phyloP scores from a whole-genome alignment of 805 yeast species.

The Kodamaea lidongshanica region DNA sequence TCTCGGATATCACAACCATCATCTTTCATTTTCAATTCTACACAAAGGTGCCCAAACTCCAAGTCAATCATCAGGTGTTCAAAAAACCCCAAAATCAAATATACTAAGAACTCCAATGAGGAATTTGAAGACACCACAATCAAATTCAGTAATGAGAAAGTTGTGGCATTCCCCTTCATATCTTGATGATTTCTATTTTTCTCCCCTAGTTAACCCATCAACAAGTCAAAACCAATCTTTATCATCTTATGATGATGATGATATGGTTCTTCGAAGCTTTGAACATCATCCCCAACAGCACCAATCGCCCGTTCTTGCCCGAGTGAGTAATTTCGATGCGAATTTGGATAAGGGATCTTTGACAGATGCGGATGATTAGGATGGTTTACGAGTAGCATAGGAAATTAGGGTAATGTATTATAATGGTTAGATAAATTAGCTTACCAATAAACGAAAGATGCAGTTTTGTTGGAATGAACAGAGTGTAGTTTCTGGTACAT shows the following conservation, averaged over 20 bases:
- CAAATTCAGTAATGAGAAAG: slow-evolving; percentile 43
- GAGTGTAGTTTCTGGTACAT: too few relatives aligned
- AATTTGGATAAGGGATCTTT: slow-evolving; percentile 2
- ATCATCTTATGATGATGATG: slow-evolving; percentile 41
- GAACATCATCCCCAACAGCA: slow-evolving; percentile 21
- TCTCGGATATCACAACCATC: slow-evolving; percentile 7
- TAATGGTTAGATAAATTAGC: too few relatives aligned
- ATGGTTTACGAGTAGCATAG: too few relatives aligned
- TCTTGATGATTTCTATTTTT: slow-evolving; percentile 60
- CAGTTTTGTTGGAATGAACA: too few relatives aligned
- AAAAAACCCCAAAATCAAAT: slow-evolving; percentile 27
- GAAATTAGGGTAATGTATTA: too few relatives aligned
- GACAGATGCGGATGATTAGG: slow-evolving; percentile 9
- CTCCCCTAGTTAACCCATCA: slow-evolving; percentile 19
- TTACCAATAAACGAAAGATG: too few relatives aligned
- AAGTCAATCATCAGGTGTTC: slow-evolving; percentile 6
- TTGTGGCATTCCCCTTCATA: slow-evolving; percentile 64
- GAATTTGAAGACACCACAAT: slow-evolving; percentile 33
- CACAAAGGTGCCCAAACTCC: slow-evolving; percentile 10
- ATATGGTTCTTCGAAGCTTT: slow-evolving; percentile 37
- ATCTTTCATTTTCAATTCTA: slow-evolving; percentile 7
- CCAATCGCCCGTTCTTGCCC: slow-evolving; percentile 9
- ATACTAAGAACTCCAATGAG: slow-evolving; percentile 31
- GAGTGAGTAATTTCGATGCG: too few relatives aligned
- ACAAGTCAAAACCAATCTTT: slow-evolving; percentile 11